Base-by-base conservation (phyloP, 352 stramenopile species). In the Phytophthora fragariaefolia region DNA sequence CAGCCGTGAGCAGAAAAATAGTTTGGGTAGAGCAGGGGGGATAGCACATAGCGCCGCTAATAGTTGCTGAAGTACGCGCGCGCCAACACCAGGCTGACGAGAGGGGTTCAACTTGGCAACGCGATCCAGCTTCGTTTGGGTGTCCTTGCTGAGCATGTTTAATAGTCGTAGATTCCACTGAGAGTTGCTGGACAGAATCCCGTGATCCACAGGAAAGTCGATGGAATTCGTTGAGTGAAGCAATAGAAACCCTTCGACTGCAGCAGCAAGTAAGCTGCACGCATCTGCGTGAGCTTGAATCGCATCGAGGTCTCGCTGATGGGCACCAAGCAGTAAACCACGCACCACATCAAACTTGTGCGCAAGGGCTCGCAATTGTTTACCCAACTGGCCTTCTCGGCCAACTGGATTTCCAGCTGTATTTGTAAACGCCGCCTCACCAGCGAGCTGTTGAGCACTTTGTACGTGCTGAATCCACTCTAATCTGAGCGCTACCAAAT, bases 1-100 rank as follows among this genome's bases (percentile, higher is more conserved):
- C 23, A 80, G 36, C 45, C 67, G 63, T 22, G 73, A 76, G 6
- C 79, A 70, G 58, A 88, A 88, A 30, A 88, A 88, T 10, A 81
- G 26, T 7, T 54, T 66, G 4, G 77, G 77, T 3, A 85, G 27
- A 22, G 54, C 43, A 20, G 32, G 65, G 38, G 79, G 73, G 18
- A 82, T 7, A 18, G 46, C 57, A 49, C 69, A 85, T 4, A 84
- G 30, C 1, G 65, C 68, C 12, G 30, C 23, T 2, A 88, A 18
- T 0, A 88, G 50, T 51, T 86, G 77, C 27, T 77, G 61, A 27
- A 88, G 54, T 5, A 88, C 57, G 10, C 58, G 63, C 1, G 67
- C 74, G 17, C 77, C 79, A 20, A 73, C 46, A 32, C 47, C 60
- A 23, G 50, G 36, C 49, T 71, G 63, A 20, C 55, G 57, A 46